Percentiles rank a stretch among this genome's conserved stretches.
Conservation (phyloP, 371 early-diverging fungal species). For the Haplosporangium sp. region DNA sequence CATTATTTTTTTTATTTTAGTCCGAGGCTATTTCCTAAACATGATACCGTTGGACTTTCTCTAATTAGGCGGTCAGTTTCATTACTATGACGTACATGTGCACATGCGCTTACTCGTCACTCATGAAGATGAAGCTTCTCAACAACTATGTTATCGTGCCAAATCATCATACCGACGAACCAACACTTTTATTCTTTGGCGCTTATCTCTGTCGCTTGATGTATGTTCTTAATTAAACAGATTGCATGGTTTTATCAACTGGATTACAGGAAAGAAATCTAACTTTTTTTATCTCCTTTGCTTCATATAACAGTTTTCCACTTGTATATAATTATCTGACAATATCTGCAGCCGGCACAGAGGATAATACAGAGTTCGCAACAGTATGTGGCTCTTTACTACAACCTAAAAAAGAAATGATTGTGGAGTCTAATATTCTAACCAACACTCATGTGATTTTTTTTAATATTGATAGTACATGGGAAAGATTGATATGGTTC, state of each 20-base stretch:
- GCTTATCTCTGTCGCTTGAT: conserved; percentile 90
- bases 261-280: not conserved
- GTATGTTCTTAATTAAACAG: conserved; percentile 48
- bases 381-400: conserved; percentile 19
- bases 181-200: conserved; percentile 89
- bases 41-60: not conserved
- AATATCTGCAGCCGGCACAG: conserved; percentile 65
- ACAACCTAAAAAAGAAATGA: not conserved
- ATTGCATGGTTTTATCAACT: not conserved
- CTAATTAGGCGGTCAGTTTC: conserved; percentile 75
- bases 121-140: conserved; percentile 89
- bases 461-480: conserved; percentile 67
- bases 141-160: conserved; percentile 88
- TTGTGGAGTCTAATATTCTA: conserved; percentile 6
- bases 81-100: conserved; percentile 90
- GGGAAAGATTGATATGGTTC: conserved; percentile 89
- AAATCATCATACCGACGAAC: conserved; percentile 92
- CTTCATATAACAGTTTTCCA: conserved; percentile 71
- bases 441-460: no score
- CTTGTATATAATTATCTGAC: conserved; percentile 95
- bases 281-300: not conserved
- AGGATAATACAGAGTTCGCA: conserved; percentile 49
- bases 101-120: conserved; percentile 88
- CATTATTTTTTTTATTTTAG: not conserved
- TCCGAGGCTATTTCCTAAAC: not conserved